Conservation (phyloP, 75 land plant genomes). For the Pinus taeda region DNA sequence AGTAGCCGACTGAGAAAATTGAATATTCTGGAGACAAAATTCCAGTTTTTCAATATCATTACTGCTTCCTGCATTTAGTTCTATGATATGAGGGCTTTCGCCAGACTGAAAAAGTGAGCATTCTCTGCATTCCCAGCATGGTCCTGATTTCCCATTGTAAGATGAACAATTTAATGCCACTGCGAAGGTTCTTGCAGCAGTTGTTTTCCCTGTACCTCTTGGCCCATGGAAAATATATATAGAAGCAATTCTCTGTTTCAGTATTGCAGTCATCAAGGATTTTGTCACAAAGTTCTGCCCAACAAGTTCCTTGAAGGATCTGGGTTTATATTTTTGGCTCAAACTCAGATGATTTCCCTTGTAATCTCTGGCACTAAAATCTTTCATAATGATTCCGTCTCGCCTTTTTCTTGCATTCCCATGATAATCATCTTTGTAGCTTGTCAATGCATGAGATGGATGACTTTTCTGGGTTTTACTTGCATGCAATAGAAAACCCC, state of each 20-base stretch:
- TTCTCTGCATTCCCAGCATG: slow-evolving; percentile 70
- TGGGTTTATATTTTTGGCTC: slow-evolving; percentile 12
- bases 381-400: no score
- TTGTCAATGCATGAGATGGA: no score
- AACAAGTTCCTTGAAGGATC: slow-evolving; percentile 60
- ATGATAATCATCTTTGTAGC: no score
- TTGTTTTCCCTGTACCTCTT: slow-evolving; percentile 86
- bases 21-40: slow-evolving; percentile 25
- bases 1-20: slow-evolving; percentile 13
- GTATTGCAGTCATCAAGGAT: slow-evolving; percentile 56
- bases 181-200: slow-evolving; percentile 65
- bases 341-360: no score
- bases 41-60: slow-evolving; percentile 49
- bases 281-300: slow-evolving; percentile 73
- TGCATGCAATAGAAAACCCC: no score
- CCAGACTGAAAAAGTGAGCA: slow-evolving; percentile 47
- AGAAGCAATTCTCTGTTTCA: slow-evolving; percentile 63
- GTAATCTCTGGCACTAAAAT: no score
- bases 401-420: no score
- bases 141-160: slow-evolving; percentile 27
- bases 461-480: no score
- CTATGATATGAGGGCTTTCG: slow-evolving; percentile 39
- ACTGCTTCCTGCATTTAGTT: slow-evolving; percentile 58
- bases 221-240: slow-evolving; percentile 88
- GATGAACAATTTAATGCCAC: slow-evolving; percentile 68